A percentile compares a stretch with the other conserved stretches of the same genome.
Conservation (phyloP, 305 asterid species). For the Solanum hybrid region DNA sequence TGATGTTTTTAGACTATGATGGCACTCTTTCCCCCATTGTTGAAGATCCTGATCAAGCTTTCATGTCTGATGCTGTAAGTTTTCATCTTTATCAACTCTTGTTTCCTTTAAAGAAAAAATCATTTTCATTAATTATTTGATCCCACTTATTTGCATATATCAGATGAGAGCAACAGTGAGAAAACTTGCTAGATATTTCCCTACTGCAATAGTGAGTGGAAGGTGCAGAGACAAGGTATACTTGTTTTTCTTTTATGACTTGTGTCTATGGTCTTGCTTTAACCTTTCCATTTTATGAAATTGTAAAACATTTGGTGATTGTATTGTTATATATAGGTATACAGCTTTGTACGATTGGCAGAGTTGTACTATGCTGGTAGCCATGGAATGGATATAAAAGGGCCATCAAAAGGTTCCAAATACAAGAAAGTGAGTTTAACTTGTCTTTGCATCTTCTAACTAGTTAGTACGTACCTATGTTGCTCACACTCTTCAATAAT, state of each 20-base stretch:
- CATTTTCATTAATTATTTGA: neutral
- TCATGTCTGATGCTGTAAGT: constrained; percentile 74
- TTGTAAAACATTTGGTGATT: neutral
- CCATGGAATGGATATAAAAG: constrained; percentile 98
- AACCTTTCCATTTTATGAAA: neutral
- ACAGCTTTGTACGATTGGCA: constrained; percentile 68
- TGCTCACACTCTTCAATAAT: neutral
- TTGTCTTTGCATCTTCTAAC: neutral
- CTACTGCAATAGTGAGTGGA: constrained; percentile 92
- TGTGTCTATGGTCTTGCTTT: neutral
- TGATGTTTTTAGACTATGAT: constrained; percentile 89
- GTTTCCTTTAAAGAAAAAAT: neutral
- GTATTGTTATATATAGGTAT: constrained; percentile 35
- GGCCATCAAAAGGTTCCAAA: constrained; percentile 78
- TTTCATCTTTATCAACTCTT: neutral
- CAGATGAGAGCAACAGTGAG: constrained; percentile 93
- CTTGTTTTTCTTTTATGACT: neutral
- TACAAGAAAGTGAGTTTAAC: constrained; percentile 42
- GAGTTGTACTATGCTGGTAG: constrained; percentile 97
- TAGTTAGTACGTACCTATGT: neutral
- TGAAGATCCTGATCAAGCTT: constrained; percentile 80
- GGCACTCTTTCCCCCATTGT: constrained; percentile 98
- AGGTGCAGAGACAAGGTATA: constrained; percentile 90
- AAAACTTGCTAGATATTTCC: constrained; percentile 65
- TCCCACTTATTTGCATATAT: neutral